phyloP scores from a whole-genome alignment of 352 stramenopile species.

The Peronospora belbahrii region DNA sequence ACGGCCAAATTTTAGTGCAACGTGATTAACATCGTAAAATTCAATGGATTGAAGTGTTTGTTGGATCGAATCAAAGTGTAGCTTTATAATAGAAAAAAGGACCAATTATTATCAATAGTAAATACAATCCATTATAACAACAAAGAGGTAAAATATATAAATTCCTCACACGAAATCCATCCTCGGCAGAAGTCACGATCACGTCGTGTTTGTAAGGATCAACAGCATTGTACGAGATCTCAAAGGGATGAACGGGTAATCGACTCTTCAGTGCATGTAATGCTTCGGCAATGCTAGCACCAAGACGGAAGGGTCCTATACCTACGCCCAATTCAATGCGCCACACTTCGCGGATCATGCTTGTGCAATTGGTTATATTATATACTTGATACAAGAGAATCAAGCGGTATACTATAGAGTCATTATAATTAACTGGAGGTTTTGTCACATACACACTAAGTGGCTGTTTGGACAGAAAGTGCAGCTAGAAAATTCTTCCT shows the following conservation, averaged over 20 bases:
- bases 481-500: too few species aligned
- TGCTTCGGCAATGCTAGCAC: conserved; percentile 61
- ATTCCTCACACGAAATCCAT: conserved; percentile 41
- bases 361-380: background rate
- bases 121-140: background rate
- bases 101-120: background rate
- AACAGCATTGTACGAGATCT: conserved; percentile 66
- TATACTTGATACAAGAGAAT: too few species aligned
- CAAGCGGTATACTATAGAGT: too few species aligned
- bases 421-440: too few species aligned
- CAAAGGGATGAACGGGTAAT: conserved; percentile 58
- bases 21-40: conserved; percentile 72
- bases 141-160: background rate
- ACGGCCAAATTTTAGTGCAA: conserved; percentile 74
- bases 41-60: conserved; percentile 68
- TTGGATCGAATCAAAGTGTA: conserved; percentile 57
- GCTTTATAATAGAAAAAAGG: conserved; percentile 32
- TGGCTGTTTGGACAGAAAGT: too few species aligned
- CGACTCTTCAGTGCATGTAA: conserved; percentile 75
- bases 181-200: conserved; percentile 58
- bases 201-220: conserved; percentile 59
- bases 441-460: too few species aligned
- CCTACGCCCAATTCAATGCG: conserved; percentile 72
- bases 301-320: conserved; percentile 71
- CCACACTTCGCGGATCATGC: conserved; percentile 79